A percentile compares a stretch with the other conserved stretches of the same genome.
phyloP scores from a whole-genome alignment of 2,329 filamentous ascomycete species.

The Cercospora beticola region DNA sequence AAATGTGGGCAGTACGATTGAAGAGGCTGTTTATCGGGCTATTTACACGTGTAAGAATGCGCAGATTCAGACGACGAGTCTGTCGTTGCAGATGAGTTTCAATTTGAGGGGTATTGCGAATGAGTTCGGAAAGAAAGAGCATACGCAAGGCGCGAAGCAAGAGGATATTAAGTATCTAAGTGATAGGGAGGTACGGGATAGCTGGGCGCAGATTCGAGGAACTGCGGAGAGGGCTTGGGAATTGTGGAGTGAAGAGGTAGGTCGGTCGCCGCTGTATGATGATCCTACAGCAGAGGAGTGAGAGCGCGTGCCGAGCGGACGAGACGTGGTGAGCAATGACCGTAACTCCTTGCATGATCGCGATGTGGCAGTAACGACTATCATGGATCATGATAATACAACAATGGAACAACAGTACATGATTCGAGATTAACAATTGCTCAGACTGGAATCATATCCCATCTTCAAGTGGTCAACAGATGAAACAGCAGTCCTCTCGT shows the following conservation, averaged over 20 bases:
- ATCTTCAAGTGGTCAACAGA: not conserved
- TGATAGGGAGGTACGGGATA: conserved; percentile 45
- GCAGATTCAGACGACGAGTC: conserved; percentile 42
- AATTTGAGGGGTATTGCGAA: conserved; percentile 43
- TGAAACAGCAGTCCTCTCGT: not conserved
- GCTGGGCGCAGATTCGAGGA: conserved; percentile 40
- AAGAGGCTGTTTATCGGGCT: conserved; percentile 48
- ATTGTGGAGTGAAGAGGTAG: conserved; percentile 47
- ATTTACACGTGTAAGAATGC: conserved; percentile 46
- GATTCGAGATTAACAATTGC: not conserved
- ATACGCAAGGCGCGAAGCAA: conserved; percentile 43
- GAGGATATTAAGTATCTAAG: conserved; percentile 45
- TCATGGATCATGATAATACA: not conserved
- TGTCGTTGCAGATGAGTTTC: conserved; percentile 39
- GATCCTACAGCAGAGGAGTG: not conserved
- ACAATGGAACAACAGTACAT: not conserved
- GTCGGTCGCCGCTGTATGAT: conserved; percentile 6
- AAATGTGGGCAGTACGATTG: conserved; percentile 43
- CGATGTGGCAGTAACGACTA: not conserved
- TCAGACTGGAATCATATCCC: not conserved
- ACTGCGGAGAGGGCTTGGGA: conserved; percentile 43
- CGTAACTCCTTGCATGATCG: not conserved
- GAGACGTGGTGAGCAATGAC: not conserved
- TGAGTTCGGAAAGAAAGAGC: conserved; percentile 40
- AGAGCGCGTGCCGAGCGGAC: not conserved